Evolutionary conservation across 164 flowering plant genomes (phyloP).

Genomic region (Buxus sempervirens): DNA sequence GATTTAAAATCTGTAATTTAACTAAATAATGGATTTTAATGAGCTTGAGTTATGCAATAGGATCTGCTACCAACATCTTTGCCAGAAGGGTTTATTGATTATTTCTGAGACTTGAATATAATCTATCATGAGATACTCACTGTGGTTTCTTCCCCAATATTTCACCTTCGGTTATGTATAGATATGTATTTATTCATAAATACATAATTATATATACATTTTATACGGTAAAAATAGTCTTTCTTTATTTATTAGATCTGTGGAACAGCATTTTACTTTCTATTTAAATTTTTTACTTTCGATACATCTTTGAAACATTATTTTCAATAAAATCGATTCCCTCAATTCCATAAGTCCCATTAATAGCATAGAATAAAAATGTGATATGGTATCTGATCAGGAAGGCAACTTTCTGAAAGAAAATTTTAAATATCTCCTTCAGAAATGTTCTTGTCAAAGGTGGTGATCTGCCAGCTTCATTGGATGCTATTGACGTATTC

Average conservation of each 20-base stretch:
- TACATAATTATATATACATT: no score
- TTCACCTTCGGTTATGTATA: no score
- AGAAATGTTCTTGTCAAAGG: conserved; percentile 94
- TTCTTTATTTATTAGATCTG: not conserved
- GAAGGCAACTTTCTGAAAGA: not conserved
- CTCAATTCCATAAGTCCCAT: no score
- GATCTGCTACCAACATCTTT: no score
- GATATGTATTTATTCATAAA: no score
- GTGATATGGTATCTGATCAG: not conserved
- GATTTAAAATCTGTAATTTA: no score
- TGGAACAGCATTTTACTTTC: not conserved
- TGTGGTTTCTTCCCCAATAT: not conserved
- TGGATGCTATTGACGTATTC: conserved; percentile 83
- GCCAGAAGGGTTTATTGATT: not conserved
- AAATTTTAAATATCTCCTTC: conserved; percentile 16
- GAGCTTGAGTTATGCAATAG: no score
- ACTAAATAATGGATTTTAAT: no score
- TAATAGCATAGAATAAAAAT: not conserved
- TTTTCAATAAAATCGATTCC: not conserved
- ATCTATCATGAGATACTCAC: not conserved
- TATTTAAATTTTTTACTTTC: no score
- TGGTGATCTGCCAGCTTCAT: conserved; percentile 79
- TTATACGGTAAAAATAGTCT: no score
- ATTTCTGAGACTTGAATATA: not conserved
- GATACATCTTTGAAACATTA: not conserved